Evolutionary conservation across 2,329 filamentous ascomycete species (phyloP).

Genomic region (Fusarium robinianum): DNA sequence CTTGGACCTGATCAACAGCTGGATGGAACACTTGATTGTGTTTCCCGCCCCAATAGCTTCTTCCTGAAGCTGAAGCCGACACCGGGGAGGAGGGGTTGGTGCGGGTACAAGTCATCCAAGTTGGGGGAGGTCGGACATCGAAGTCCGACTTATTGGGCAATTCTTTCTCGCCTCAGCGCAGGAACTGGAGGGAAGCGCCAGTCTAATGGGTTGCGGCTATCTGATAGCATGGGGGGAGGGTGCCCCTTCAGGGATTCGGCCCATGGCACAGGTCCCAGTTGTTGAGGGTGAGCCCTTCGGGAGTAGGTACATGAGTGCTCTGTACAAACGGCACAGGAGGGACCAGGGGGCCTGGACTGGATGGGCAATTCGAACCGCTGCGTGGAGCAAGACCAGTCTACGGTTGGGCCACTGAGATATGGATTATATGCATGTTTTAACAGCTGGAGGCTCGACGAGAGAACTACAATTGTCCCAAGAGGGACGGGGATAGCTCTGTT

Average conservation of each 20-base stretch:
- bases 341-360: slow-evolving; percentile 16
- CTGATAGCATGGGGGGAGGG: slow-evolving; percentile 18
- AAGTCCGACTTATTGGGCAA: slow-evolving; percentile 28
- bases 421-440: slow-evolving; percentile 18
- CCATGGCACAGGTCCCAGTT: slow-evolving; percentile 13
- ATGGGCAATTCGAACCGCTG: slow-evolving; percentile 23
- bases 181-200: slow-evolving; percentile 1
- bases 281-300: too few relatives aligned
- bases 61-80: slow-evolving; percentile 31
- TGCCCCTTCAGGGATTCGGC: slow-evolving; percentile 17
- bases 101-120: slow-evolving; percentile 23
- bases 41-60: slow-evolving; percentile 35
- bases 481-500: too few relatives aligned
- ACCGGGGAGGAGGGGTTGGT: slow-evolving; percentile 33
- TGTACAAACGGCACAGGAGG: slow-evolving; percentile 17
- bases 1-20: slow-evolving; percentile 13
- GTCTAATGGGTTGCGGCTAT: slow-evolving; percentile 22
- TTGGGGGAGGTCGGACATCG: slow-evolving; percentile 27
- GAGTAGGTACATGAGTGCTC: slow-evolving; percentile 19
- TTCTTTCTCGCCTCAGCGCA: slow-evolving; percentile 8
- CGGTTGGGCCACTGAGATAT: slow-evolving; percentile 27
- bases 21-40: slow-evolving; percentile 8
- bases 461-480: too few relatives aligned
- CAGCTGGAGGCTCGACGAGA: slow-evolving; percentile 1
- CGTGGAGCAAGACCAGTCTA: slow-evolving; percentile 26